phyloP scores from a whole-genome alignment of 257 asterid genomes.

The Nyctanthes arbortristis region DNA sequence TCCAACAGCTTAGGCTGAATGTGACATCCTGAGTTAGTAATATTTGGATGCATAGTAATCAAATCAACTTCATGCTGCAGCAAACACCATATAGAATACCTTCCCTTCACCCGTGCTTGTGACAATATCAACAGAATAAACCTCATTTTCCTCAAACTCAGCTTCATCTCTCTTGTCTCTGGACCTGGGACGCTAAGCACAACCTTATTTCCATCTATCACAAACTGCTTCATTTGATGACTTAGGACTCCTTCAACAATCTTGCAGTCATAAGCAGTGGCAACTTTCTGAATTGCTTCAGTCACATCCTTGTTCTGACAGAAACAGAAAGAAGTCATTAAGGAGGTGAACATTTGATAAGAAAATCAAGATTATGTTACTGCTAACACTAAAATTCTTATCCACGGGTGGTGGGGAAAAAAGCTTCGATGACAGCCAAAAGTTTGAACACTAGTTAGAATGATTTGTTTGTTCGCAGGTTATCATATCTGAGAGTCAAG shows the following conservation, averaged over 20 bases:
- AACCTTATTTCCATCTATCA: slow-evolving; percentile 92
- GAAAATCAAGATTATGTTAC: background rate
- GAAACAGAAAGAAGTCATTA: background rate
- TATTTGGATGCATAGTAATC: background rate
- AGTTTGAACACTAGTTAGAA: background rate
- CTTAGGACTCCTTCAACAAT: slow-evolving; percentile 91
- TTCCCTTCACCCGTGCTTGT: slow-evolving; percentile 95
- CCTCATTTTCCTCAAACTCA: slow-evolving; percentile 95
- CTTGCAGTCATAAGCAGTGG: slow-evolving; percentile 91
- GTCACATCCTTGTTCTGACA: slow-evolving; percentile 75
- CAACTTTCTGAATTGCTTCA: slow-evolving; percentile 86
- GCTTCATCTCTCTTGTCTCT: slow-evolving; percentile 89
- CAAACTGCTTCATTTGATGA: slow-evolving; percentile 95
- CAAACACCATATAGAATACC: slow-evolving; percentile 35
- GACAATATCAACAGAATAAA: slow-evolving; percentile 79
- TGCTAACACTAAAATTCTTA: background rate
- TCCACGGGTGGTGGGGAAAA: background rate
- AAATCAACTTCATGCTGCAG: background rate
- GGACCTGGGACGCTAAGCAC: slow-evolving; percentile 69
- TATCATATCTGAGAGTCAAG: background rate
- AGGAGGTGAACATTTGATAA: background rate
- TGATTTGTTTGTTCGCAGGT: background rate
- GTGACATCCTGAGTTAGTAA: background rate
- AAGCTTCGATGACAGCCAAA: background rate
- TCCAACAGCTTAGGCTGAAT: slow-evolving; percentile 71